Conservation (phyloP, 495 filamentous ascomycete species). For the Aspergillus haitiensis region DNA sequence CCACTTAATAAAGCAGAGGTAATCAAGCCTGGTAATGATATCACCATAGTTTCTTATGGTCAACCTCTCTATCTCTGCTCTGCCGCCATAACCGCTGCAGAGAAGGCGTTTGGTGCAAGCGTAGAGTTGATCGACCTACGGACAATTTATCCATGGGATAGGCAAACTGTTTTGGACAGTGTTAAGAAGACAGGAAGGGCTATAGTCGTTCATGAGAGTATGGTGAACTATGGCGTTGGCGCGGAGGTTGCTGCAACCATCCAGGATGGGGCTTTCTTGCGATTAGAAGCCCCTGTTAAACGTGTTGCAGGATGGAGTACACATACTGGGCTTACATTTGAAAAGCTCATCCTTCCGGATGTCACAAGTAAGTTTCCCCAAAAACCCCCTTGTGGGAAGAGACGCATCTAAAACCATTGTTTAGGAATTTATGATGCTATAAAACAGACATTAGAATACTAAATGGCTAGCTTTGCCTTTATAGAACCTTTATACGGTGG, state of each 20-base stretch:
- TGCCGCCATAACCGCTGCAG: constrained; percentile 74
- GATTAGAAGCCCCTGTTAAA: constrained; percentile 87
- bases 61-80: constrained; percentile 88
- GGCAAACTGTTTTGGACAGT: constrained; percentile 75
- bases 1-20: constrained; percentile 89
- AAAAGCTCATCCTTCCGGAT: constrained; percentile 87
- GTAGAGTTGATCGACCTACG: constrained; percentile 90
- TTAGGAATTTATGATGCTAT: constrained; percentile 67
- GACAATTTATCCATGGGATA: constrained; percentile 95
- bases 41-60: constrained; percentile 90
- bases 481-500: neutral
- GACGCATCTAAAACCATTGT: constrained; percentile 4
- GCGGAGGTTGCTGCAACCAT: constrained; percentile 92
- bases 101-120: constrained; percentile 75
- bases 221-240: constrained; percentile 91
- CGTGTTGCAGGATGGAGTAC: constrained; percentile 91
- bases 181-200: constrained; percentile 89
- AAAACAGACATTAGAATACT: constrained; percentile 60
- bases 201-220: constrained; percentile 92
- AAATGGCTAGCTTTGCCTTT: neutral
- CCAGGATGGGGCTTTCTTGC: constrained; percentile 84
- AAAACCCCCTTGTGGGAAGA: neutral
- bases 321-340: constrained; percentile 78
- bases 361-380: constrained; percentile 71
- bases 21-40: constrained; percentile 75